A percentile compares a stretch with the other conserved stretches of the same genome.
Conservation (phyloP, 768 basidiomycete species). For the Boletus edulis region DNA sequence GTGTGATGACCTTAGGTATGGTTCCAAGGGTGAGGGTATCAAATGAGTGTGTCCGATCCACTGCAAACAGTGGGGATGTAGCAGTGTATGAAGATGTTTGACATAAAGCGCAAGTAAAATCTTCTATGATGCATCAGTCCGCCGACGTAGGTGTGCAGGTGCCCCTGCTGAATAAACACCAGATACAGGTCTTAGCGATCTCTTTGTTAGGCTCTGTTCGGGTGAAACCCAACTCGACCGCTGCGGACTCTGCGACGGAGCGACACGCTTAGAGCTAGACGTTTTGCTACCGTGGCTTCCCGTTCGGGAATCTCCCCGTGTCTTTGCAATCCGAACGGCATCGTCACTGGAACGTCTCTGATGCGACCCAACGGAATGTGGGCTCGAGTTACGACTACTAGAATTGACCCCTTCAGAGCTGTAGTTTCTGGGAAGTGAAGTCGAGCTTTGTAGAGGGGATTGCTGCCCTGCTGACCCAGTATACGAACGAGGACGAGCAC, state of each 20-base stretch:
- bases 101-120: background rate
- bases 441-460: conserved; percentile 22
- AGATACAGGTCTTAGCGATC: conserved; percentile 17
- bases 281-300: conserved; percentile 15
- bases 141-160: conserved; percentile 15
- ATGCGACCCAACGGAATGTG: conserved; percentile 21
- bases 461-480: conserved; percentile 32
- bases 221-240: conserved; percentile 26
- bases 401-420: conserved; percentile 24
- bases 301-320: conserved; percentile 7
- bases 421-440: conserved; percentile 20
- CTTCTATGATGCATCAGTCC: conserved; percentile 21
- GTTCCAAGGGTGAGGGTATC: conserved; percentile 27
- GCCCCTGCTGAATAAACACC: conserved; percentile 10
- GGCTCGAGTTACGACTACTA: conserved; percentile 18
- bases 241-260: conserved; percentile 12
- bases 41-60: conserved; percentile 20
- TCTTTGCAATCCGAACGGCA: conserved; percentile 13
- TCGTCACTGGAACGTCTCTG: conserved; percentile 34
- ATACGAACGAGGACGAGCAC: conserved; percentile 38
- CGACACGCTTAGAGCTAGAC: conserved; percentile 6
- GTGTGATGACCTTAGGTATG: conserved; percentile 12
- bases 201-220: conserved; percentile 14
- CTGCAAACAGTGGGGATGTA: conserved; percentile 11
- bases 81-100: background rate